Evolutionary conservation across 2,329 filamentous ascomycete species (phyloP), one percentile per base, ranked within the genome.

Genomic region (Apiospora marii): DNA sequence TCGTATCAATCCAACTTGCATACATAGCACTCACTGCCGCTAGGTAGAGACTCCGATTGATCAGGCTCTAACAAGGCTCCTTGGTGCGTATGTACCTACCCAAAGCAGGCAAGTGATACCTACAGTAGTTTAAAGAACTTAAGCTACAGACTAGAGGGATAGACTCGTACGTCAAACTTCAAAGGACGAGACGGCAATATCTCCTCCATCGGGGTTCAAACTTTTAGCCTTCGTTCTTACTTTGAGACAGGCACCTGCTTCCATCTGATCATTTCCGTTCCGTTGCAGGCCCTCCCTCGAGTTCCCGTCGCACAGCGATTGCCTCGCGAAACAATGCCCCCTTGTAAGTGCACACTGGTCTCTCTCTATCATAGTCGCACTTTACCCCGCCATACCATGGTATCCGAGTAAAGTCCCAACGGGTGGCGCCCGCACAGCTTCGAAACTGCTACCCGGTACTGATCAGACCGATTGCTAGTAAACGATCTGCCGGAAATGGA

Each of bases 401-500:
- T n/a, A 22, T 19, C 34, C 14, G 58, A 64, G 34, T 22, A 34
- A 64, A 37, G 14, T 22, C 58, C 30, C 58, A 41, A n/a, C 58
- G 27, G 27, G 27, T 30, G 27, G 27, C 27, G 22, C 30, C 58
- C 37, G 58, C 58, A 41, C 58, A 14, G 34, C 10, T 41, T n/a
- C 58, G 34, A 64, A 19, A 19, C 34, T 41, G 58, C 58, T 30
- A 37, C 58, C 34, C 58, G 8, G 34, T 7, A 64, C 58, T 64
- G 34, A 64, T 22, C 58, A 64, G 10, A 37, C 19, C n/a, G 34
- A 12, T n/a, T 6, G n/a, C 41, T 64, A 64, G 58, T 41, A 41
- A 13, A 37, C 43, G 67, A 69, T 69, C 22, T 69, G 3, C 58
- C 58, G 8, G 34, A 68, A 49, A 68, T 69, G 72, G 80, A 79